Base-by-base conservation (phyloP, 177 flowering plant genomes). In the Telopea speciosissima region DNA sequence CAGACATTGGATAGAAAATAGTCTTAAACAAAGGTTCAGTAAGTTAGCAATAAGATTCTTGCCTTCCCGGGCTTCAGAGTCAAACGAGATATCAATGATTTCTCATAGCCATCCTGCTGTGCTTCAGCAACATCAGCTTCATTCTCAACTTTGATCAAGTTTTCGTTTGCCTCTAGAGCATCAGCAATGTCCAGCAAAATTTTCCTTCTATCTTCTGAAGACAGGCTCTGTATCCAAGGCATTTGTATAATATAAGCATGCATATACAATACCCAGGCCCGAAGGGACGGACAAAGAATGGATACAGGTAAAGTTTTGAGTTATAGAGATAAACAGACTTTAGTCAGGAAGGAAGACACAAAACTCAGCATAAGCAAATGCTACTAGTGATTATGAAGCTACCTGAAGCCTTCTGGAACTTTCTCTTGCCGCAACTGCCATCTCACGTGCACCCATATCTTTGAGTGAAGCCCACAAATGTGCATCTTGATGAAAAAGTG, bases 381-480 rank as follows among this genome's bases (percentile, higher is more conserved):
- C 16, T 65, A 62, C 42, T 63, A 49, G 49, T 33, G 24, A 63
- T 31, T 33, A 45, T 56, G n/a, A 65, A 68, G 19, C 62, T 36
- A 96, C 99, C 95, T 96, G 97, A 76, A 96, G 93, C 63, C 89
- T 74, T 75, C 98, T 85, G 42, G 98, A 93, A 80, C 98, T 75
- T 67, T 91, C 97, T 78, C 99, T 86, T 52, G 99, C 99, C 49
- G 95, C 92, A 79, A 93, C 88, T 69, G 99, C 98, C 98, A 96
- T 96, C 40, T 88, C 91, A 64, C 91, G 87, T 10, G 89, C 87
- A 79, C 81, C 80, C 71, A 79, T 68, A 22, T 85, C 91, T 73
- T 85, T 85, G 54, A 56, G 14, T 71, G 87, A 72, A 23, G 60
- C 74, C 93, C 88, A 91, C 56, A 79, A 58, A 80, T 83, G 88